Percentiles rank a stretch among this genome's conserved stretches.
Conservation (phyloP, 441 rosid genomes). For the Gossypium gossypioides region DNA sequence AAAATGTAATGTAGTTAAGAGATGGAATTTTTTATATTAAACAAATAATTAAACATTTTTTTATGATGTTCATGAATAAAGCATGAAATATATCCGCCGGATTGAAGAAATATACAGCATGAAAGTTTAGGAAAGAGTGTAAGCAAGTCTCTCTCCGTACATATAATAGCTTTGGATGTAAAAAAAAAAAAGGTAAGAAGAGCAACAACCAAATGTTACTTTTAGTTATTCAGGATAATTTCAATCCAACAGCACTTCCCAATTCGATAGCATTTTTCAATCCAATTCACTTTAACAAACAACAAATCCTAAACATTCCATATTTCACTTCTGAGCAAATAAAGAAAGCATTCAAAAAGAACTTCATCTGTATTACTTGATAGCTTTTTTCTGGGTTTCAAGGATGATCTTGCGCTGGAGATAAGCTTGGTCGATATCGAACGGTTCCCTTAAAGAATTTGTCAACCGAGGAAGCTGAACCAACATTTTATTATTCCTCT, state of each 20-base stretch:
- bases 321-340: background rate
- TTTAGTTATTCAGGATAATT: background rate
- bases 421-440: constrained; percentile 76
- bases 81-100: background rate
- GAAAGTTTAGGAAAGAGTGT: background rate
- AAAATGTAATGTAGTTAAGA: background rate
- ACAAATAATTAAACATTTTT: background rate
- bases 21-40: background rate
- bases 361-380: constrained; percentile 34
- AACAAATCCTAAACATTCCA: background rate
- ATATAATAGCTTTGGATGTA: no score
- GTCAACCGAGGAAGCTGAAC: constrained; percentile 78
- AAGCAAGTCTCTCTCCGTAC: no score
- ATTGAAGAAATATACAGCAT: background rate
- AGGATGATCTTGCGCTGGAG: constrained; percentile 70
- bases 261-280: background rate
- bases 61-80: background rate
- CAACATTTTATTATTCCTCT: constrained; percentile 30
- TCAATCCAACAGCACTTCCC: background rate
- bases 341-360: background rate
- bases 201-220: background rate
- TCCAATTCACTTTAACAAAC: background rate
- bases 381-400: constrained; percentile 40
- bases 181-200: no score
- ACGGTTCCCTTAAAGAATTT: constrained; percentile 71